phyloP scores from a whole-genome alignment of 805 yeast genomes.

The Ogataea parapolymorpha region DNA sequence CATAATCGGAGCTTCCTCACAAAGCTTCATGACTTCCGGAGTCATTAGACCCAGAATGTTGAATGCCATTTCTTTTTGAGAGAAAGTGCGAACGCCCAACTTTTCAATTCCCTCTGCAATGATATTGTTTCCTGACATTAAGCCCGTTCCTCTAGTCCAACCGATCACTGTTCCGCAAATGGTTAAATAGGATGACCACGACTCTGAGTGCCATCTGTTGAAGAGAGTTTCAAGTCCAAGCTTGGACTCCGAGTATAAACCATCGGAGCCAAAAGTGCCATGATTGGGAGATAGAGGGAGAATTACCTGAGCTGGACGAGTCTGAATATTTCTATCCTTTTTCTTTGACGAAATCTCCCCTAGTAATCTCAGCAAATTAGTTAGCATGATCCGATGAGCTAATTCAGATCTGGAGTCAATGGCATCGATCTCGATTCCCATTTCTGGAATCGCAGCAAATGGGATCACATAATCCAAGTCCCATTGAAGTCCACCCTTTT shows the following conservation, averaged over 20 bases:
- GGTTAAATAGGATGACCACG: constrained; percentile 92
- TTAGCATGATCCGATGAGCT: constrained; percentile 98
- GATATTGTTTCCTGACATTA: constrained; percentile 95
- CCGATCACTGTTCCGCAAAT: constrained; percentile 98
- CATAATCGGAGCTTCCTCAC: constrained; percentile 92
- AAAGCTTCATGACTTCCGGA: constrained; percentile 76
- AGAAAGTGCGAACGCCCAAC: constrained; percentile 95
- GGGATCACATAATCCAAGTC: constrained; percentile 95
- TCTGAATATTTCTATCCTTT: constrained; percentile 69
- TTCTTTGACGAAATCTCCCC: constrained; percentile 89
- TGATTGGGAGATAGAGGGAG: constrained; percentile 98
- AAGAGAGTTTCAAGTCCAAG: constrained; percentile 90
- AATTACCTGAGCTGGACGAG: constrained; percentile 97
- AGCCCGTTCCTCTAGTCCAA: constrained; percentile 99
- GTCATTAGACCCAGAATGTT: constrained; percentile 91
- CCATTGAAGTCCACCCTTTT: constrained; percentile 95
- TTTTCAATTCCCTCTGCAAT: constrained; percentile 97
- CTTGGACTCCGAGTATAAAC: constrained; percentile 97
- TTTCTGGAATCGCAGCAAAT: constrained; percentile 98
- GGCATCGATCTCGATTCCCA: constrained; percentile 90
- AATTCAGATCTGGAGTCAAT: constrained; percentile 95
- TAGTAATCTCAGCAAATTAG: constrained; percentile 86
- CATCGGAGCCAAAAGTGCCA: constrained; percentile 98
- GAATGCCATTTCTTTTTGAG: constrained; percentile 99
- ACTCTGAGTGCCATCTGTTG: constrained; percentile 98